Conservation (phyloP, 192 early-diverging fungal genomes). For the Powellomyces hirtus region DNA sequence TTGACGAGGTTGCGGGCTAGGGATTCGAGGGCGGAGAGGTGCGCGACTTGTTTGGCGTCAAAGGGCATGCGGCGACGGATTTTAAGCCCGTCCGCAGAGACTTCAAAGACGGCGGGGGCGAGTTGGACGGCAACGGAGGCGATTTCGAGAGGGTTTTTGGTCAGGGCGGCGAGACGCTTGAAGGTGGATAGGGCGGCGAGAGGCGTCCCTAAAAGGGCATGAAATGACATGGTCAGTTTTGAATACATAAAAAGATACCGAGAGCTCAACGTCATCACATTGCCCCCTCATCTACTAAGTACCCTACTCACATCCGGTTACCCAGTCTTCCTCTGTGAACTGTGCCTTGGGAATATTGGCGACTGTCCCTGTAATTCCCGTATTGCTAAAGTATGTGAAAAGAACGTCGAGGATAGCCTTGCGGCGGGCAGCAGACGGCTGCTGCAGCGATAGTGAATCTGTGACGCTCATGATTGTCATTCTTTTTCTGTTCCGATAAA, state of each 20-base stretch:
- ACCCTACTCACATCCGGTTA: constrained; percentile 26
- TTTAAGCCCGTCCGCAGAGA: background rate
- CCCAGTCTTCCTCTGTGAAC: constrained; percentile 20
- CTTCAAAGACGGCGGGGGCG: constrained; percentile 22
- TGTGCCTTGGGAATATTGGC: constrained; percentile 19
- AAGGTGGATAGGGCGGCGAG: constrained; percentile 11
- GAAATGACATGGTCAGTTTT: too few relatives aligned
- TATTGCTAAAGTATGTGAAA: constrained; percentile 21
- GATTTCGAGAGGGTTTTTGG: constrained; percentile 14
- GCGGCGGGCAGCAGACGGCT: background rate
- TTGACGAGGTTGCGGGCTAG: constrained; percentile 15
- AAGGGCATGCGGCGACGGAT: constrained; percentile 21
- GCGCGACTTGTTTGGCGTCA: constrained; percentile 11
- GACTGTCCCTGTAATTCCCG: constrained; percentile 25
- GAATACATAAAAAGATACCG: too few relatives aligned
- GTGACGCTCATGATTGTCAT: too few relatives aligned
- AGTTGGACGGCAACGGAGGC: background rate
- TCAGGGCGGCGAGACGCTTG: constrained; percentile 14
- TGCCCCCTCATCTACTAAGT: too few relatives aligned
- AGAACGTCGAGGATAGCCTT: constrained; percentile 15
- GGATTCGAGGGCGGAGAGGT: background rate
- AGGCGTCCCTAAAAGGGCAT: constrained; percentile 20
- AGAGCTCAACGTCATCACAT: too few relatives aligned
- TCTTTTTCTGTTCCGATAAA: too few relatives aligned
- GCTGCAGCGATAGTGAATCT: too few relatives aligned